Evolutionary conservation across 768 basidiomycete genomes (phyloP).

Genomic region (Tricholoma matsutake): DNA sequence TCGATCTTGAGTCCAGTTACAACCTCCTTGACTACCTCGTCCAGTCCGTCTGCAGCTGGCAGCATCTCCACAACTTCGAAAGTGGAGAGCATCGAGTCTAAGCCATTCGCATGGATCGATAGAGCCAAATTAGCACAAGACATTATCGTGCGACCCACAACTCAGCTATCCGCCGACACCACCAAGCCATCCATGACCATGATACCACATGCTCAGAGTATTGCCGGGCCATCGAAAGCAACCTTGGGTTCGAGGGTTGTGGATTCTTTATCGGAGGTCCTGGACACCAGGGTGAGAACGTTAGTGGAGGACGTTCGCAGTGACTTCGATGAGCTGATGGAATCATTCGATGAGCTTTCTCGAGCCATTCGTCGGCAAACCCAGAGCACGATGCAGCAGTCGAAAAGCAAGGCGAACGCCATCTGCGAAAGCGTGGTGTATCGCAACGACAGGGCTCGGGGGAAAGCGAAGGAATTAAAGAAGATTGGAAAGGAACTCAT

Average conservation of each 20-base stretch:
- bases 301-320: conserved; percentile 41
- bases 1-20: conserved; percentile 49
- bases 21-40: conserved; percentile 37
- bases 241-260: conserved; percentile 38
- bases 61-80: conserved; percentile 12
- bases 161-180: conserved; percentile 25
- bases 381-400: conserved; percentile 41
- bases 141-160: conserved; percentile 33
- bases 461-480: conserved; percentile 50
- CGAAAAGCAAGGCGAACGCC: conserved; percentile 44
- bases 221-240: conserved; percentile 14
- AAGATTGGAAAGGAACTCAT: conserved; percentile 47
- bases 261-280: conserved; percentile 44
- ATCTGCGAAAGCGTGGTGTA: conserved; percentile 44
- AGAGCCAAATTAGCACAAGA: conserved; percentile 29
- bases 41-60: conserved; percentile 12
- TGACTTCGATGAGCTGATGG: conserved; percentile 55
- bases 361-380: conserved; percentile 50
- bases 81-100: conserved; percentile 10
- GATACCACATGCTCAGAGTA: conserved; percentile 18
- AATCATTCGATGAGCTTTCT: conserved; percentile 57
- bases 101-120: conserved; percentile 22
- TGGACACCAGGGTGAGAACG: conserved; percentile 46
- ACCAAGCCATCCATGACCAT: conserved; percentile 30
- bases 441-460: conserved; percentile 51